Evolutionary conservation across 768 basidiomycete genomes (phyloP).

Genomic region (Leccinum disarticulatum): DNA sequence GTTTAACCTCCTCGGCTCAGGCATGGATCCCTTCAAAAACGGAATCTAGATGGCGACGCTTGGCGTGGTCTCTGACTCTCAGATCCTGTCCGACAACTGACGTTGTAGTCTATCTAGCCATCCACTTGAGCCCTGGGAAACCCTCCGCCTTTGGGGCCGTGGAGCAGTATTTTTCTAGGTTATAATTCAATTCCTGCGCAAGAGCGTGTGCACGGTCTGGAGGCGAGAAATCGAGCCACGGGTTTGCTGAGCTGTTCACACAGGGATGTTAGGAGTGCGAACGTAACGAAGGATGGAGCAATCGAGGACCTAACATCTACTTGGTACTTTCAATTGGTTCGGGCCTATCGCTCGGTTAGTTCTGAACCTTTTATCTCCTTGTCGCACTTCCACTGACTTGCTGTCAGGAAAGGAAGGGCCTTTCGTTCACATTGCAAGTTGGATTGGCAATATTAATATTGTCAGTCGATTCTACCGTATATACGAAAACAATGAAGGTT

Average conservation of each 20-base stretch:
- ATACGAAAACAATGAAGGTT: slow-evolving; percentile 95
- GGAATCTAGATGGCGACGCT: background rate
- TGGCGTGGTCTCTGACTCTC: background rate
- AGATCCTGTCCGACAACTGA: background rate
- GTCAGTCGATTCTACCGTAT: slow-evolving; percentile 81
- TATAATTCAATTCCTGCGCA: slow-evolving; percentile 69
- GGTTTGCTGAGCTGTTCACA: slow-evolving; percentile 71
- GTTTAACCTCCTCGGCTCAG: background rate
- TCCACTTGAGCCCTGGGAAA: slow-evolving; percentile 47
- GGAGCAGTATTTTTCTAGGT: slow-evolving; percentile 79
- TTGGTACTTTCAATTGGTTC: slow-evolving; percentile 90
- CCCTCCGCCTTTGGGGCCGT: slow-evolving; percentile 46
- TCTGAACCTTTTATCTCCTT: slow-evolving; percentile 8
- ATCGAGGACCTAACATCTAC: slow-evolving; percentile 58
- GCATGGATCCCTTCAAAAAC: background rate
- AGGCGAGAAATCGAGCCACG: slow-evolving; percentile 87
- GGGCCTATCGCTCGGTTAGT: slow-evolving; percentile 76
- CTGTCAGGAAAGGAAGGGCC: slow-evolving; percentile 63
- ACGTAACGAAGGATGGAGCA: slow-evolving; percentile 2
- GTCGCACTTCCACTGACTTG: slow-evolving; percentile 1
- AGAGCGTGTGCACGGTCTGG: slow-evolving; percentile 63
- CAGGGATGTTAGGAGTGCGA: slow-evolving; percentile 17
- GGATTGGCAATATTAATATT: slow-evolving; percentile 93
- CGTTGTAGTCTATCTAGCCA: background rate
- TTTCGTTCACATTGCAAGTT: slow-evolving; percentile 91